Conservation (phyloP, 1,284 basidiomycete species). For the Cryptococcus amylolentus region DNA sequence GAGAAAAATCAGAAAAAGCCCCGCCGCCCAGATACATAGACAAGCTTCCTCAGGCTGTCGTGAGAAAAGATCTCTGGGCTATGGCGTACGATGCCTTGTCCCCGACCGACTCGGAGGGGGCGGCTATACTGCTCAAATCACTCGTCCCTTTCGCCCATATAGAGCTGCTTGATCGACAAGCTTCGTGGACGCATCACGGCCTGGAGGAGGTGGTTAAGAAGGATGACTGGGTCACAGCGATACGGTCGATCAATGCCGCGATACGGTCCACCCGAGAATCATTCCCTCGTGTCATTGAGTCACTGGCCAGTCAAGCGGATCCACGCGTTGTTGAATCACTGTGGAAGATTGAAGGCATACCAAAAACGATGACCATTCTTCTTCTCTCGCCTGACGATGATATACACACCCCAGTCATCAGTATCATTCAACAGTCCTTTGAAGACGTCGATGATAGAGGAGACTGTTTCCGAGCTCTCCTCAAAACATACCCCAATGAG, state of each 20-base stretch:
- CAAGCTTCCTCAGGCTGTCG: slow-evolving; percentile 37
- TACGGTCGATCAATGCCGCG: slow-evolving; percentile 57
- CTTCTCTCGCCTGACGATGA: slow-evolving; percentile 75
- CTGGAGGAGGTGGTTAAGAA: slow-evolving; percentile 35
- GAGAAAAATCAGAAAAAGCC: slow-evolving; percentile 7
- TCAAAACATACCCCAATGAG: slow-evolving; percentile 62
- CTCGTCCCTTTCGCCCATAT: slow-evolving; percentile 63
- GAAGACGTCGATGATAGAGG: slow-evolving; percentile 80
- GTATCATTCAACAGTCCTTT: slow-evolving; percentile 72
- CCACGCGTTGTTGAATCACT: slow-evolving; percentile 56
- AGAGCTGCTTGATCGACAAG: slow-evolving; percentile 55
- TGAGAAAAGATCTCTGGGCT: slow-evolving; percentile 64
- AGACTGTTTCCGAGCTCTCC: slow-evolving; percentile 75
- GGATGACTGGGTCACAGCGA: slow-evolving; percentile 39
- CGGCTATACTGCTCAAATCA: slow-evolving; percentile 59
- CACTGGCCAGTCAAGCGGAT: slow-evolving; percentile 58
- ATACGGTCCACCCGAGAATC: slow-evolving; percentile 59
- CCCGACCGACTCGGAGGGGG: slow-evolving; percentile 58
- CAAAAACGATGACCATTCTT: slow-evolving; percentile 61
- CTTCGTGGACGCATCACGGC: slow-evolving; percentile 42
- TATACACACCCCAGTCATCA: slow-evolving; percentile 68
- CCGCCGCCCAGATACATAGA: slow-evolving; percentile 19
- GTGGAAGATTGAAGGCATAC: slow-evolving; percentile 53
- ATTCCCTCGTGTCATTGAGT: slow-evolving; percentile 62
- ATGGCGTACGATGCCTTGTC: slow-evolving; percentile 61